Base-by-base conservation (phyloP, 2,329 filamentous ascomycete species). In the Hypomyces rosellus region DNA sequence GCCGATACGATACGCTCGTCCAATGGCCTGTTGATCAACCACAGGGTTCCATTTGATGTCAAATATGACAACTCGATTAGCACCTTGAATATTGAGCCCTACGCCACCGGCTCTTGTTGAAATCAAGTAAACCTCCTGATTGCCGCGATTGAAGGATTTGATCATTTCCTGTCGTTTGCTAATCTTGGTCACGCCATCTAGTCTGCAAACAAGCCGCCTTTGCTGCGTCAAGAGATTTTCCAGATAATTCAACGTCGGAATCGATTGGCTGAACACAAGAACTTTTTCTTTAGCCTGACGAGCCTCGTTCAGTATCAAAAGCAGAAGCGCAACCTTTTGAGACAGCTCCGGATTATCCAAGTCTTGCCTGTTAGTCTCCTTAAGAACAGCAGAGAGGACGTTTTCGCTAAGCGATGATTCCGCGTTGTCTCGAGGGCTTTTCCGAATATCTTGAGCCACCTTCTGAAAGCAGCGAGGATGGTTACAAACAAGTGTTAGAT, bases 1-100 rank as follows among this genome's bases (percentile, higher is more conserved):
- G 0, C 90, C 89, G 34, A 96, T 79, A 1, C 91, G 87, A 66
- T 93, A 96, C 0, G 88, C 86, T 48, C 91, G 80, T 2, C 89
- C 91, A 46, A 96, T 81, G 1, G 91, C 91, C 67, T 96, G 91
- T 60, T 90, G 85, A 65, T 96, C 91, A 62, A 84, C 76, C 5
- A 83, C 78, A 0, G 91, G 91, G 55, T 91, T 93, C 69, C 84
- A 96, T 54, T 77, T 75, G 61, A 86, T 89, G 63, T 96, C 91
- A 50, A 95, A 86, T 16, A 96, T 85, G 16, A 96, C 78, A 1
- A 96, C 88, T 16, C 91, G 81, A 63, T 90, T 96, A 1, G 91
- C 91, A 1, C 86, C 84, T 38, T 81, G 80, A 12, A 96, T 85
- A 54, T 96, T 96, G 45, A 96, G 73, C 0, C 91, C 91, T 1